Evolutionary conservation across 2,329 filamentous ascomycete genomes (phyloP).

Genomic region (Pseudogymnoascus sp.): DNA sequence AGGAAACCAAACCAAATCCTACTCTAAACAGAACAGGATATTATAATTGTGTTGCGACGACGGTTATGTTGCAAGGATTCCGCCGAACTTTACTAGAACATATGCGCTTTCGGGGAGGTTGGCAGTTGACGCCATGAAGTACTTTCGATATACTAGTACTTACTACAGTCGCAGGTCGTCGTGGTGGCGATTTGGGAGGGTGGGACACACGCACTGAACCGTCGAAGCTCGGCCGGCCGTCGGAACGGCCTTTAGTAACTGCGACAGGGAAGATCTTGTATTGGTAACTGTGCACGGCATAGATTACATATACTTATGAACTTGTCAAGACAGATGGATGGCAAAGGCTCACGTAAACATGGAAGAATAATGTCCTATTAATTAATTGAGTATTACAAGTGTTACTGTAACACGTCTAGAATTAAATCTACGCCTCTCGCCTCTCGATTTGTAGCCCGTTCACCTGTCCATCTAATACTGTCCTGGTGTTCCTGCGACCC

Average conservation of each 20-base stretch:
- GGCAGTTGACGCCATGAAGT: constrained; percentile 5
- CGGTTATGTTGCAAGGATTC: neutral
- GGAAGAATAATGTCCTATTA: neutral
- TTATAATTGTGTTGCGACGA: neutral
- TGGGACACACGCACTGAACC: neutral
- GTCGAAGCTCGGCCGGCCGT: neutral
- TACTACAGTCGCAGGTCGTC: neutral
- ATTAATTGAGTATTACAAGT: constrained; percentile 2
- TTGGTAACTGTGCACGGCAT: neutral
- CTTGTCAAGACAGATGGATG: neutral
- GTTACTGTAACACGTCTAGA: neutral
- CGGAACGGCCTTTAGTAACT: neutral
- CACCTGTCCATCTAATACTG: neutral
- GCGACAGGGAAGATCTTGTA: neutral
- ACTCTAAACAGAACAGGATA: neutral
- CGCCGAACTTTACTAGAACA: neutral
- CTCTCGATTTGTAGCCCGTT: neutral
- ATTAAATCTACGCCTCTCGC: neutral
- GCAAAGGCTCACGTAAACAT: neutral
- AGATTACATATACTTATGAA: neutral
- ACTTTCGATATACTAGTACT: neutral
- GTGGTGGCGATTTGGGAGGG: neutral
- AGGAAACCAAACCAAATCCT: neutral
- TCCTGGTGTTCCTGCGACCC: constrained; percentile 2
- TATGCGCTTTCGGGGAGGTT: constrained; percentile 3